Percentiles rank a stretch among this genome's conserved stretches.
These are phyloP conservation scores for Puccinia coronata DNA, from an alignment of 1,284 basidiomycete genomes.

Conservation along the genomic window DNA sequence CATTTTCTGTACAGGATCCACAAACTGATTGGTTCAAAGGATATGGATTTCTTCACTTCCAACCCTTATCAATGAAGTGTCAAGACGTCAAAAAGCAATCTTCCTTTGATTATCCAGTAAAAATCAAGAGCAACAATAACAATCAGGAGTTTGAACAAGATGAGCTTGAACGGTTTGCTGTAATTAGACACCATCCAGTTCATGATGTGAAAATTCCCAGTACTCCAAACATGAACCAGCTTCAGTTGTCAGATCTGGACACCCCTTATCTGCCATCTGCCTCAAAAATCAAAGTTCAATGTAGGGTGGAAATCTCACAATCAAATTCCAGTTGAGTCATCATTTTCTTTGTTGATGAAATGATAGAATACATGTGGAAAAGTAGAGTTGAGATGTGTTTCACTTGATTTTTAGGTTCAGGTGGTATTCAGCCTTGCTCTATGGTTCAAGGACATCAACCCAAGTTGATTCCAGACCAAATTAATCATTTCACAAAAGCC, in stretches of 20 bases:
- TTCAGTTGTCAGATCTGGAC: background rate
- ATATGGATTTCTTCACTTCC: conserved; percentile 5
- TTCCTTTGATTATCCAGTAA: background rate
- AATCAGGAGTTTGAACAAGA: background rate
- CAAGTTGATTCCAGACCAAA: background rate
- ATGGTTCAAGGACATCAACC: background rate
- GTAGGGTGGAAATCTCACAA: background rate
- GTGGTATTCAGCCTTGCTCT: background rate
- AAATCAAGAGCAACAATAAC: background rate
- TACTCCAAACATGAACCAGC: background rate
- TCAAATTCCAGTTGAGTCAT: background rate
- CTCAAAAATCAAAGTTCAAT: background rate
- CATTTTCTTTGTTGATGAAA: background rate
- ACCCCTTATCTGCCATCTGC: background rate
- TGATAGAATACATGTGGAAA: background rate
- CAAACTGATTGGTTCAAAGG: conserved; percentile 9
- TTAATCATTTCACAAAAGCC: background rate
- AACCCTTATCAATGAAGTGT: background rate
- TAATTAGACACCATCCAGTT: conserved; percentile 3
- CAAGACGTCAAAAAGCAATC: background rate
- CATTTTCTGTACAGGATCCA: background rate
- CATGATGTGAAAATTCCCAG: background rate
- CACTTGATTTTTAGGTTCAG: background rate
- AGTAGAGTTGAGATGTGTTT: background rate
- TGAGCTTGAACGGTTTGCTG: background rate